These are phyloP conservation scores for Trametes gibbosa DNA, from an alignment of 768 basidiomycete species.

Conservation along the genomic window DNA sequence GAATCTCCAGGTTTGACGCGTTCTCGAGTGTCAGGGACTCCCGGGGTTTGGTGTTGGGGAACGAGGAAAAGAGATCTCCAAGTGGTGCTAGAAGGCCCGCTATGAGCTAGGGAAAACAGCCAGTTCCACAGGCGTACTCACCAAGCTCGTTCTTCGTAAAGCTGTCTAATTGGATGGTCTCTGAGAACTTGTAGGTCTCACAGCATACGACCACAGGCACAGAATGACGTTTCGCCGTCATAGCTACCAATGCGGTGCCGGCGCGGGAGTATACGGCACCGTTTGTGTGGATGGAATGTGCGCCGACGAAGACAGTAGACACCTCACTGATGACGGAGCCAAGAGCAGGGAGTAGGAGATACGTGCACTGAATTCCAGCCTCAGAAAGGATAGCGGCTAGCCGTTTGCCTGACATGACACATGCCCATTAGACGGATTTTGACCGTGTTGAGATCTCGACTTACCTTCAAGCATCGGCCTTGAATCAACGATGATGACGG, in stretches of 20 bases:
- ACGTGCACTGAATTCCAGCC: constrained; percentile 80
- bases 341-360: constrained; percentile 85
- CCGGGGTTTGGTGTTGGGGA: constrained; percentile 32
- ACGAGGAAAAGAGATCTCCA: constrained; percentile 34
- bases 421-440: not conserved
- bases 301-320: constrained; percentile 84
- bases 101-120: not conserved
- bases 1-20: constrained; percentile 61
- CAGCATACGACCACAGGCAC: constrained; percentile 96
- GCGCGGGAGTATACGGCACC: constrained; percentile 92
- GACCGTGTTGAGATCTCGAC: not conserved
- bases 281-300: constrained; percentile 92
- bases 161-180: constrained; percentile 87
- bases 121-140: constrained; percentile 32
- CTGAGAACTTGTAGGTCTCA: constrained; percentile 98
- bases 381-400: constrained; percentile 68
- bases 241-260: constrained; percentile 93
- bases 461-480: constrained; percentile 88
- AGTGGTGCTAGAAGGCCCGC: constrained; percentile 25
- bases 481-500: constrained; percentile 93
- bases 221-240: constrained; percentile 87
- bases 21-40: constrained; percentile 29
- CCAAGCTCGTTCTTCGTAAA: constrained; percentile 97
- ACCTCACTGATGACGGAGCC: constrained; percentile 78
- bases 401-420: constrained; percentile 60